Evolutionary conservation across 164 flowering plant genomes (phyloP), one percentile per base, ranked within the genome.

Genomic region (Vitis amurensis): DNA sequence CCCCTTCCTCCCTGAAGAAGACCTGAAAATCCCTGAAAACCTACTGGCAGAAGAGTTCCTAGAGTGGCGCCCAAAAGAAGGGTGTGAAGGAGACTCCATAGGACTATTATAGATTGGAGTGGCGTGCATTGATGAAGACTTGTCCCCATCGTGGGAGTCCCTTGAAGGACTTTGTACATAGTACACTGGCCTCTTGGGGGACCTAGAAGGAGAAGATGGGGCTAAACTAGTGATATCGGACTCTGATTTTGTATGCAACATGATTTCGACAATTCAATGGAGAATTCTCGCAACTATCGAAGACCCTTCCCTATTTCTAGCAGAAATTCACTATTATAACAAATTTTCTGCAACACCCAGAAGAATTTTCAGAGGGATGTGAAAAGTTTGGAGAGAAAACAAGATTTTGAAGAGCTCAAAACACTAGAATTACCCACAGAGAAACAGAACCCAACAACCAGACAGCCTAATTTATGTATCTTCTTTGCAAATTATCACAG

Each of bases 91-190:
- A 6, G 99, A 95, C 72, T 95, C 99, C 91, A 89, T 82, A 0
- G 96, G 97, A 68, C 94, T 90, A 61, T 84, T 85, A 78, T 68
- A 92, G 30, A 81, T 83, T 11, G 98, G 99, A 50, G 97, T 95
- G 9, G 95, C 88, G 15, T 91, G 97, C 89, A 91, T 81, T 1
- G 97, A 89, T 2, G 93, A 87, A 0, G 97, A 88, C 79, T 95
- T 95, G 80, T 92, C 98, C 1, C 96, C 99, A 85, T 95, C 98
- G 11, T 91, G 94, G n/a, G 97, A 92, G 65, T 92, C 97, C 53
- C 99, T 73, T 3, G 99, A 92, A 16, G 99, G 99, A 73, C 99
- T 95, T 76, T 95, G 99, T 11, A 92, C 97, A 71, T 76, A 95
- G 75, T 92, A 95, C 11, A 82, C 93, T 7, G 89, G 86, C 31